Evolutionary conservation across 768 basidiomycete genomes (phyloP).

Genomic region (Coprinellus aureogranulatus): DNA sequence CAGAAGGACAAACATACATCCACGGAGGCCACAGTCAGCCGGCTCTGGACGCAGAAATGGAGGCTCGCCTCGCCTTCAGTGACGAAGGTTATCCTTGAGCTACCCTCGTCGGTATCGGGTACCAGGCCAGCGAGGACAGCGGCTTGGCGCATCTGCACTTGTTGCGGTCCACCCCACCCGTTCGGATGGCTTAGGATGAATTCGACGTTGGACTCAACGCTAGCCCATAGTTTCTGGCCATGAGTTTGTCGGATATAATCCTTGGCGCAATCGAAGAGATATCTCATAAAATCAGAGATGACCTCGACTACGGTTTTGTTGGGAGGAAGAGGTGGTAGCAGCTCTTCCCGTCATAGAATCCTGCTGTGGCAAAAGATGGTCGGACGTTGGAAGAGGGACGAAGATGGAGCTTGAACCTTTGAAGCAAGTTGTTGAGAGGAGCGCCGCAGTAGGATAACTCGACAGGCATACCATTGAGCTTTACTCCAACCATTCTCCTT

Average conservation of each 20-base stretch:
- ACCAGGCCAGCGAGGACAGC: slow-evolving; percentile 46
- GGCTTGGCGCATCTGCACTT: slow-evolving; percentile 45
- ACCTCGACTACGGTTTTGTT: slow-evolving; percentile 32
- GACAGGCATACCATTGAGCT: slow-evolving; percentile 34
- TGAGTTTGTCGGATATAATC: slow-evolving; percentile 38
- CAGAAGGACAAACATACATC: background rate
- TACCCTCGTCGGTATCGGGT: slow-evolving; percentile 24
- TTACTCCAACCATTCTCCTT: slow-evolving; percentile 34
- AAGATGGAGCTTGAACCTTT: slow-evolving; percentile 27
- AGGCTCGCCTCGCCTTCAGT: slow-evolving; percentile 58
- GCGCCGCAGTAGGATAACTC: background rate
- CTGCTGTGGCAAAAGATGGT: background rate
- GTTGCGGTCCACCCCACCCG: slow-evolving; percentile 54
- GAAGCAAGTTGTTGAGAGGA: slow-evolving; percentile 7
- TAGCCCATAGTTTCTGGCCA: slow-evolving; percentile 13
- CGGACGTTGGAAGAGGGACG: slow-evolving; percentile 2
- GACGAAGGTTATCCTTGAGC: slow-evolving; percentile 42
- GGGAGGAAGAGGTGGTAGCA: background rate
- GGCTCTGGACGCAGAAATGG: slow-evolving; percentile 38
- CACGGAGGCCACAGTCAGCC: background rate
- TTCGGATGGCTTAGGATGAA: slow-evolving; percentile 51
- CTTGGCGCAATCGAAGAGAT: slow-evolving; percentile 34
- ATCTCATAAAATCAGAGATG: slow-evolving; percentile 40
- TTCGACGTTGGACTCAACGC: slow-evolving; percentile 30
- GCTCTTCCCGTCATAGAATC: background rate